Evolutionary conservation across 2,329 filamentous ascomycete species (phyloP), one percentile per base, ranked within the genome.

Genomic region (Coleophoma cylindrospora): DNA sequence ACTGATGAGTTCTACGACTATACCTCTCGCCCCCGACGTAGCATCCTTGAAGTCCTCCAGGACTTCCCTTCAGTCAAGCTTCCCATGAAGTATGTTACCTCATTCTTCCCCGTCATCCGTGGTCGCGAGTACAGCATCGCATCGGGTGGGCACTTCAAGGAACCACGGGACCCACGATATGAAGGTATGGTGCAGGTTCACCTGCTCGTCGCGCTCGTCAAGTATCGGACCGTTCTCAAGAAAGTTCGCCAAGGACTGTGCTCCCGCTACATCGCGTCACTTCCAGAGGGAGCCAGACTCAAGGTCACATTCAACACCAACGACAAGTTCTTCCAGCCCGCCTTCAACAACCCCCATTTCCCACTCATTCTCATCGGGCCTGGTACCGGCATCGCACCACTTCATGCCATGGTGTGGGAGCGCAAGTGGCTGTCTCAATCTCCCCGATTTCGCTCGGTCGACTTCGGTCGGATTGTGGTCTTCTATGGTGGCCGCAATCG

Each of bases 1-100:
- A 81, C 92, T 6, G 91, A 97, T 59, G 94, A 99, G 60, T 85
- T 96, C 50, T 97, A 89, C 71, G 92, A 99, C 69, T 99, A 99
- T 65, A 94, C 94, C 1, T 91, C 91, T 0, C 84, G 94, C 9
- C 89, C 92, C 1, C 85, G 91, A 34, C 85, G 94, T 34, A 95
- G 88, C 51, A 96, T 97, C 50, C 74, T 99, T 6, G 94, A 99
- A 68, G 86, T 96, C 3, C 77, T 99, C 27, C 84, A 92, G 50
- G 94, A 99, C 60, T 99, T 99, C 61, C 80, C 87, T 40, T 86
- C 81, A 0, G 86, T 97, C 49, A 85, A 84, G 54, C 82, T 99
- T 2, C 91, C 94, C 0, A 88, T 84, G 69, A 74, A 86, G 49
- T 81, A 85, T 45, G 76, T 86, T 1, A 76, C 88, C 10, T 82